Evolutionary conservation across 2,329 filamentous ascomycete species (phyloP), one percentile per base, ranked within the genome.

Genomic region (Arthrobotrys musiformis): DNA sequence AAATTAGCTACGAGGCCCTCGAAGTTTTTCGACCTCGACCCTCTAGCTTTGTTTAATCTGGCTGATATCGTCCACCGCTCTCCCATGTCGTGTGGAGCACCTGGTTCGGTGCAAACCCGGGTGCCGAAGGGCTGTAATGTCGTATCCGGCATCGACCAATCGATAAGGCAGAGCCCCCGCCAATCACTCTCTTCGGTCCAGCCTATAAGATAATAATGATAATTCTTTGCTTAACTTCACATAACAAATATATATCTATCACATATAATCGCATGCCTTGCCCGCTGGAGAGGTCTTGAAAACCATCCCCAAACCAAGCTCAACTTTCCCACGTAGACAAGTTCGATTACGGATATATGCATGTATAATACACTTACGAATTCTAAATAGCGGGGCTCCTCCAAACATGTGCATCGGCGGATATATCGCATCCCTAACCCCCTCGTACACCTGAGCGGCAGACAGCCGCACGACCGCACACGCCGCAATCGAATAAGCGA

Each of bases 111-210:
- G 11, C 72, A 76, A 3, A 35, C 15, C 1, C 60, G 37, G 6
- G 60, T 60, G 11, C 64, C 72, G 28, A 76, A 44, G 5, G 72
- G 72, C 30, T 76, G 48, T n/a, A 28, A 33, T 1, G 64, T 66
- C 17, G 64, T 28, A 22, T 58, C 40, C n/a, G 72, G 72, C 1
- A 5, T 8, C 15, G 72, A 76, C 72, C 72, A 76, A 37, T 76
- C 72, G 22, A 76, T 70, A 1, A 76, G 33, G 35, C 72, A 76
- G 19, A 76, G n/a, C 7, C 48, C n/a, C 8, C 17, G 15, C 22
- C 35, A 9, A 3, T 64, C 35, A 17, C 35, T 70, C 13, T 44
- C 28, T 28, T 70, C 58, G 13, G 15, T 17, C 72, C 72, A 76
- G 17, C 46, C 72, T 76, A 52, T 35, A 37, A 40, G 26, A 19